Base-by-base conservation (phyloP, 2,329 filamentous ascomycete species). In the Bisporella sp. region DNA sequence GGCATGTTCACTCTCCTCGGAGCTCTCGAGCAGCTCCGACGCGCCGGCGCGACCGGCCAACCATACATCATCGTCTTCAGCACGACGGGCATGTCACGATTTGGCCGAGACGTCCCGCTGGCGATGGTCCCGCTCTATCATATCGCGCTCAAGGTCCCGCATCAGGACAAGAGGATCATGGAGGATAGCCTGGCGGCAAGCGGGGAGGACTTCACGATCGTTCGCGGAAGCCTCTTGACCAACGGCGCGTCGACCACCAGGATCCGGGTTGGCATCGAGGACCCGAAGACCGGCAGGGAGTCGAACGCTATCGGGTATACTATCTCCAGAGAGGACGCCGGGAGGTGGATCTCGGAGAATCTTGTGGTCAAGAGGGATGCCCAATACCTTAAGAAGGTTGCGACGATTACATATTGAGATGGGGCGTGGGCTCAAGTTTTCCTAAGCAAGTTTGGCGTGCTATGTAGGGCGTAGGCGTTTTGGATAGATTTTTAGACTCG, bases 151-250 rank as follows among this genome's bases (percentile, higher is more conserved):
- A 58, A 58, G 41, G 63, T 64, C 31, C 70, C 74, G 6, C 73
- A 74, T 55, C 57, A 47, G 11, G 75, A 78, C 56, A 78, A 78
- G 64, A 59, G 56, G 32, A 63, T 58, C 21, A 74, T 75, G 71
- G 74, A 78, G 61, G 56, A 61, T 4, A 8, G 29, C 4, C 31
- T 59, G 6, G 47, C 71, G 35, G 31, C 31, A 6, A 39, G 13
- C 28, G 50, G 47, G 29, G 41, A 62, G 6, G 54, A 33, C 5
- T 59, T 57, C 40, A 43, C 12, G 12, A 29, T 57, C 30, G 46
- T 64, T 31, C 56, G 59, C 31, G 45, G 61, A 6, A 58, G 55
- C 33, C 37, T 64, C 13, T 45, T 65, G 48, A 62, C 57, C 6
- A 56, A 64, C 46, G 61, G 59, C n/a, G 54, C 54, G 13, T 51